Conservation (phyloP, 306 rosid species). For the Arachis hypogaea region DNA sequence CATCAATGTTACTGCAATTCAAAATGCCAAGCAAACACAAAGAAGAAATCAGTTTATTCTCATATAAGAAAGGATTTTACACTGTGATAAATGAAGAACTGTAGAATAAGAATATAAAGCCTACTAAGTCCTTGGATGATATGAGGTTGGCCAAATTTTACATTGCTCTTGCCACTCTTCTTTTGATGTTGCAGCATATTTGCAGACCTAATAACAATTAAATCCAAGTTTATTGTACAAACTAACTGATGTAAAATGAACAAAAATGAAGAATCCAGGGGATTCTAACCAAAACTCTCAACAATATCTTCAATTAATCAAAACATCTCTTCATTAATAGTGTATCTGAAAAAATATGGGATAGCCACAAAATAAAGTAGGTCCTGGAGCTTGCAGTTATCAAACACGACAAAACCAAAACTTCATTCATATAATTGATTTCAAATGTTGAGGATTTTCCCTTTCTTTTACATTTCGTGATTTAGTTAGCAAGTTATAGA, state of each 20-base stretch:
- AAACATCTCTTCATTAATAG: slow-evolving; percentile 25
- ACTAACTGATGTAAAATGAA: slow-evolving; percentile 5
- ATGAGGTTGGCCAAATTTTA: slow-evolving; percentile 97
- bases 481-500: background rate
- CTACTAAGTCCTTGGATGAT: slow-evolving; percentile 91
- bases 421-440: slow-evolving; percentile 1
- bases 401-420: slow-evolving; percentile 21
- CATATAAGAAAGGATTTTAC: slow-evolving; percentile 9
- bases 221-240: slow-evolving; percentile 25
- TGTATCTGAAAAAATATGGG: slow-evolving; percentile 2
- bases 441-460: slow-evolving; percentile 2
- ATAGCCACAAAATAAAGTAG: slow-evolving; percentile 4
- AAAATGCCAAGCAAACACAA: slow-evolving; percentile 39
- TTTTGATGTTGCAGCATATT: slow-evolving; percentile 77
- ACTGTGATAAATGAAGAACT: slow-evolving; percentile 7
- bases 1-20: slow-evolving; percentile 72
- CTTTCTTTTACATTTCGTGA: background rate
- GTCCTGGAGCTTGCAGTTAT: slow-evolving; percentile 2
- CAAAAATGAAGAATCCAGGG: background rate
- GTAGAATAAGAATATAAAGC: slow-evolving; percentile 33
- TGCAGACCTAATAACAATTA: slow-evolving; percentile 64
- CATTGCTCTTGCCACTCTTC: slow-evolving; percentile 99
- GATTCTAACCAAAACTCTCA: slow-evolving; percentile 27
- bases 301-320: slow-evolving; percentile 2
- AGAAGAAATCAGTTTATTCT: slow-evolving; percentile 32